phyloP scores from a whole-genome alignment of 2,329 filamentous ascomycete genomes.

The Lasiodiplodia theobromae region DNA sequence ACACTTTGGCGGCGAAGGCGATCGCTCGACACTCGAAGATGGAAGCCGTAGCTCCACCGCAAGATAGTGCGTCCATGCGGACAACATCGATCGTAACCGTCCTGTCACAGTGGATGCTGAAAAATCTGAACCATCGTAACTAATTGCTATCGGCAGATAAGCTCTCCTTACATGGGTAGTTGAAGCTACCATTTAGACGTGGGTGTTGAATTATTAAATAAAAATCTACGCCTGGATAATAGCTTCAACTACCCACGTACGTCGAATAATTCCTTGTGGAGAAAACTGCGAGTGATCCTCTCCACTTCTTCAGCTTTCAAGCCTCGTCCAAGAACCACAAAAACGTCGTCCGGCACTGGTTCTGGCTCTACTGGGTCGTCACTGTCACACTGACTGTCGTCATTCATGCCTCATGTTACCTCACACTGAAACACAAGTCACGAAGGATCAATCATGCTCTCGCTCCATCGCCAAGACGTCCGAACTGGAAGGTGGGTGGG shows the following conservation, averaged over 20 bases:
- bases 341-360: background rate
- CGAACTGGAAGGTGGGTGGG: background rate
- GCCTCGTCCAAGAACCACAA: background rate
- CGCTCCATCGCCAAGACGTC: background rate
- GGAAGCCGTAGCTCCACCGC: background rate
- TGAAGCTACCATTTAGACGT: too few species aligned
- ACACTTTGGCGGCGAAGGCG: background rate
- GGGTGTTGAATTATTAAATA: too few species aligned
- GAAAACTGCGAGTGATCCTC: too few species aligned
- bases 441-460: background rate
- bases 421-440: background rate
- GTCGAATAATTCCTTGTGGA: too few species aligned
- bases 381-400: background rate
- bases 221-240: too few species aligned
- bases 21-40: background rate
- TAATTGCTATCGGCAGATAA: too few species aligned
- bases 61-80: background rate
- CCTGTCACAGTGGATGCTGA: too few species aligned
- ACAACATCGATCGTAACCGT: background rate
- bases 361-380: background rate
- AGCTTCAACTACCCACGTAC: too few species aligned
- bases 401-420: background rate
- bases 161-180: too few species aligned
- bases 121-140: too few species aligned
- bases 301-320: background rate